Base-by-base conservation (phyloP, 257 asterid species). In the Nicotiana tabacum region DNA sequence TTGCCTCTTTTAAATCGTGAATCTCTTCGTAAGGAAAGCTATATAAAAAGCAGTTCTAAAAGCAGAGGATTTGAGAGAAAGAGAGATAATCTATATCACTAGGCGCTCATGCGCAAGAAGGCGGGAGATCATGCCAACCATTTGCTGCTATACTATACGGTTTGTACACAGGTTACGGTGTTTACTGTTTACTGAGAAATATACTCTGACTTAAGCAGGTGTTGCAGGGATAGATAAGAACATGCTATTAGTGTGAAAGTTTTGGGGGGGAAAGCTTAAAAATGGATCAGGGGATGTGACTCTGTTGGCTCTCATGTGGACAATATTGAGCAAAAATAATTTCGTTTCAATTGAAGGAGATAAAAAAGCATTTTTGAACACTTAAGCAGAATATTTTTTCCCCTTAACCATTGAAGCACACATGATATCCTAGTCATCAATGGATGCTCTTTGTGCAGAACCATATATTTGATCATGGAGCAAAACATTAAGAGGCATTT, bases 391-490 rank as follows among this genome's bases (percentile, higher is more conserved):
- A 24, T 12, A 1, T 24, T 74, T 27, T 43, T 13, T 74, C 15
- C 61, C 61, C 2, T 72, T 60, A 7, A 74, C 61, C 29, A 24
- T 74, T 48, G 43, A 12, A 48, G 80, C 62, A 74, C 62, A 72
- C n/a, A 43, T 72, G 79, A 72, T 72, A 72, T 46, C 77, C 77
- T 69, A 18, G 77, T 37, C 9, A 68, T 18, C 77, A 9, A 68
- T 69, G 77, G 32, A 37, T 68, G 33, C 18, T 70, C n/a, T 21
- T 43, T 43, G 78, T 24, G 48, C 78, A 1, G 60, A 70, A 70
- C 78, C 60, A 43, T 70, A 43, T 70, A 21, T 43, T 39, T 43
- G 51, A 9, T 43, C 51, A 43, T 43, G 51, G 51, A 43, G 51
- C 51, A 43, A 43, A 43, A 43, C 57, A 35, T 37, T 33, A 1